Base-by-base conservation (phyloP, 495 filamentous ascomycete genomes). In the Aspergillus avenaceus region DNA sequence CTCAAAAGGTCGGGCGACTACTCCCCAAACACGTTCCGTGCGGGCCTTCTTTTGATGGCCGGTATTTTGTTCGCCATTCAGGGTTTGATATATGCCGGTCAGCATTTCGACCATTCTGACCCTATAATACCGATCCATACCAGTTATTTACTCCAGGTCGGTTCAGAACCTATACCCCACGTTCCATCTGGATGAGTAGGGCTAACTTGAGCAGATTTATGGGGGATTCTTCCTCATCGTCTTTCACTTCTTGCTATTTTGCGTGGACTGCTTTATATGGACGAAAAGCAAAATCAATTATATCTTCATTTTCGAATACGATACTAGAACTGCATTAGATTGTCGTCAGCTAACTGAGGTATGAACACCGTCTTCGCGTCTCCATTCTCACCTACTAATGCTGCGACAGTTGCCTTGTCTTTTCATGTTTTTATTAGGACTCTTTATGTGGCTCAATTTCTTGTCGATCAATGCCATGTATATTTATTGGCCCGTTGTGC, bases 271-370 rank as follows among this genome's bases (percentile, higher is more conserved):
- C 61, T 79, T 84, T 46, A 70, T 95, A 41, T 97, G 90, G 89
- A 80, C 83, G 3, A 72, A 68, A 34, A 81, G 85, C 53, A 92
- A 90, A 65, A 89, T 98, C 60, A 98, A 98, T 61, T 96, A 96
- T 65, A 78, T 83, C 25, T 98, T 98, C 69, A 87, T 97, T 59
- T 97, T 98, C 62, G 93, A 98, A 66, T 95, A 93, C 60, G 90
- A 97, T 71, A 82, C 83, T 37, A 79, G 91, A 56, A 80, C 93
- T 69, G 79, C 84, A 40, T 69, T 97, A 29, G 87, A 97, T 61
- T 97, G 91, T 87, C 84, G 87, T 61, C 85, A 96, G 60, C 74
- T 97, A 32, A 73, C 84, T n/a, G 87, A 90, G 70, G 81, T 84
- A 69, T 45, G 61, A 49, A 56, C 45, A 8, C 8, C 23, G 50